Evolutionary conservation across 78 protist species (phyloP), one percentile per base, ranked within the genome.

Genomic region (Speleostelium caveatum): DNA sequence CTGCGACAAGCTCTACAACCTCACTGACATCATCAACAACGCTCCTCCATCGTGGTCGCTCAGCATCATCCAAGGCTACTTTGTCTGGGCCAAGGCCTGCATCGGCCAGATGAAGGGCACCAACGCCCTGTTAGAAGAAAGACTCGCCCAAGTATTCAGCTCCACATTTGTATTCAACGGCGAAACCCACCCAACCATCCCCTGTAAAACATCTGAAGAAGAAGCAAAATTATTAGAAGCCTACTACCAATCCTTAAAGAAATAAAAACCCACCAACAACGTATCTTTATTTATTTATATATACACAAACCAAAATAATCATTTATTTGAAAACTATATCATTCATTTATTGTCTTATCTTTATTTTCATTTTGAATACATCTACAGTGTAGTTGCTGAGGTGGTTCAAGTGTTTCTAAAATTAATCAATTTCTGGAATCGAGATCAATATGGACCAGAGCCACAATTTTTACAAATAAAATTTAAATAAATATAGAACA

Each of bases 61-160:
- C 2, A 28, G 19, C 5, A 55, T 58, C 1, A 68, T 71, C 22
- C 87, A 71, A 68, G 93, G 85, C 56, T 86, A 86, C 80, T 71
- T 86, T 60, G 58, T 73, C 14, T 86, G 93, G 93, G 93, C 62
- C 12, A 71, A 71, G 51, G 39, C 59, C 22, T 85, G 73, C 2
- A 53, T 71, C 0, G 17, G 19, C 0, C 36, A 49, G 10, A 17
- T 86, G 12, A 63, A 86, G 24, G 75, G 75, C 32, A 33, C 65
- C 55, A 86, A 71, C 42, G 26, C 49, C 28, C n/a, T 16, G 12
- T 33, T 86, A 26, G 93, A 86, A 59, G 45, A 35, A 26, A 39
- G 45, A 55, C 35, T 86, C 16, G 93, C 73, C 35, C 17, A 79
- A 55, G 38, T 79, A 3, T 79, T 79, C 26, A 2, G 30, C 21